Conservation (phyloP, 331 rosid species). For the Pyracantha coccinea region DNA sequence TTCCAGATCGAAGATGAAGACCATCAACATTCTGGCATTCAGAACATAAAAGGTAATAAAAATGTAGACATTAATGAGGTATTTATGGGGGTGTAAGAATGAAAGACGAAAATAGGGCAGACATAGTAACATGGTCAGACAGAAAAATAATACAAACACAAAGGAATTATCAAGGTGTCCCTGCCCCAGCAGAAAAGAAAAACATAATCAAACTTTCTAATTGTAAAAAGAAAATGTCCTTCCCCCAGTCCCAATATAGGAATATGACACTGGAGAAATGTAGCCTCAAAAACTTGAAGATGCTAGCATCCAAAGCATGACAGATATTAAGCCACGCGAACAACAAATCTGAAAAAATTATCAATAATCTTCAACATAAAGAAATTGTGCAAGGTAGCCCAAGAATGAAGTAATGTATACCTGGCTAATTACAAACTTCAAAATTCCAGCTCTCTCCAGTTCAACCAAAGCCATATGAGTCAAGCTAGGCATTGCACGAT, state of each 20-base stretch:
- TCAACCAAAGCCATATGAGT: conserved; percentile 95
- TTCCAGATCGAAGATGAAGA: conserved; percentile 97
- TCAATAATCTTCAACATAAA: background rate
- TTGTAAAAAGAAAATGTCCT: background rate
- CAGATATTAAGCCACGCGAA: background rate
- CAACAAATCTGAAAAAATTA: background rate
- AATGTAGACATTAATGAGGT: background rate
- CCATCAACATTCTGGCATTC: conserved; percentile 90
- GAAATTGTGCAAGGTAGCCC: background rate
- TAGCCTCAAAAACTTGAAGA: background rate
- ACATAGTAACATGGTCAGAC: background rate
- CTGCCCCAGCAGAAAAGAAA: background rate
- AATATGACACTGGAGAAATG: background rate
- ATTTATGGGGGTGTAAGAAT: background rate
- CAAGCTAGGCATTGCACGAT: conserved; percentile 88
- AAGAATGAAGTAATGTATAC: conserved; percentile 22
- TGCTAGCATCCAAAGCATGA: background rate
- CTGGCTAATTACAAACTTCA: conserved; percentile 94
- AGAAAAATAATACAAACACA: background rate
- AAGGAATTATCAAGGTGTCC: background rate
- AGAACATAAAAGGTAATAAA: conserved; percentile 9
- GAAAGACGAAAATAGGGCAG: background rate
- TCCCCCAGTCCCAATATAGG: background rate
- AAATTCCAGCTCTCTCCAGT: conserved; percentile 73
- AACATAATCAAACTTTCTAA: background rate